These are phyloP conservation scores for Polygonum aviculare DNA, from an alignment of 148 eudicot genomes.

Conservation along the genomic window DNA sequence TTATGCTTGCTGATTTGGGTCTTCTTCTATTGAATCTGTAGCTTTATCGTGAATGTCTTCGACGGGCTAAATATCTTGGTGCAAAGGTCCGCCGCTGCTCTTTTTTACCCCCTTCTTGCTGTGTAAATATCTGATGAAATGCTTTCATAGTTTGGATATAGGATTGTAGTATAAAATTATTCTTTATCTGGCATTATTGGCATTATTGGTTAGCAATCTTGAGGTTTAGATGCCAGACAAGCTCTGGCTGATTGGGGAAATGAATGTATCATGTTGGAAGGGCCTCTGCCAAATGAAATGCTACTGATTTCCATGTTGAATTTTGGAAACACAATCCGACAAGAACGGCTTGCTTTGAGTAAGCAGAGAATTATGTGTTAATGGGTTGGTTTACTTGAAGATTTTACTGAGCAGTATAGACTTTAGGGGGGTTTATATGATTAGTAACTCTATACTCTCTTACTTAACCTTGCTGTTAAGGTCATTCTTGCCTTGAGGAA, in stretches of 20 bases:
- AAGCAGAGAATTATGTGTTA: background rate
- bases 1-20: background rate
- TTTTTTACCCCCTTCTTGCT: background rate
- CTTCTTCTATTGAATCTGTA: constrained; percentile 6
- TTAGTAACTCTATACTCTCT: background rate
- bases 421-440: background rate
- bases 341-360: background rate
- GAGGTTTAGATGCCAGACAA: background rate
- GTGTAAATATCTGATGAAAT: background rate
- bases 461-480: background rate
- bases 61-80: constrained; percentile 73
- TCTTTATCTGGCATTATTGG: background rate
- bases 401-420: background rate
- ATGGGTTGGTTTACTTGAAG: background rate
- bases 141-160: background rate
- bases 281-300: background rate
- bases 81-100: constrained; percentile 33
- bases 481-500: background rate
- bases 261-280: background rate
- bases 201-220: background rate
- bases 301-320: background rate
- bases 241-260: background rate
- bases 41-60: constrained; percentile 85
- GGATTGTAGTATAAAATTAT: background rate
- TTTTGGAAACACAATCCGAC: background rate